Evolutionary conservation across 2,329 filamentous ascomycete species (phyloP), one percentile per base, ranked within the genome.

Genomic region (Ramularia endophylla): DNA sequence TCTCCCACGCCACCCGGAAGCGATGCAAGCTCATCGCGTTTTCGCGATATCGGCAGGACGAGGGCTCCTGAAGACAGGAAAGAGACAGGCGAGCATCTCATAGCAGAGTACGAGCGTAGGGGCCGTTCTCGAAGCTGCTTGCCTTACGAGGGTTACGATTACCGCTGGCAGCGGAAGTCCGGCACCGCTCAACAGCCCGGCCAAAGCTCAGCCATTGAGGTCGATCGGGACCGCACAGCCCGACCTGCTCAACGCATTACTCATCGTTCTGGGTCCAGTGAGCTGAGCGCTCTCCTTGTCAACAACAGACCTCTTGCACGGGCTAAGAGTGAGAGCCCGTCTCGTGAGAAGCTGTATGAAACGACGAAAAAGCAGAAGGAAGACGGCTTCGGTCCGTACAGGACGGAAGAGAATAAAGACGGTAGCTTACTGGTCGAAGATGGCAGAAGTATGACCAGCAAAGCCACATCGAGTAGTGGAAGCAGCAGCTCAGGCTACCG

Each of bases 1-100:
- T 60, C 58, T 29, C 56, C 58, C 8, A 60, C 58, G 15, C 58
- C 58, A 22, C 58, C 56, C 11, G 43, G 44, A 22, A 58, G 56
- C 43, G 53, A 61, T 30, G 57, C 56, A 27, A 57, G 51, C 43
- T 58, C 55, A 16, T 41, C 47, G 5, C 43, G 53, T 17, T 55
- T 56, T 29, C 53, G 51, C 8, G 44, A 41, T 27, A 46, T 50
- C 17, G 48, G 47, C 31, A 34, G 22, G 25, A 39, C 18, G 38
- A 28, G 27, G 43, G 22, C 9, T 17, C 19, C 9, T 15, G 44
- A 13, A 20, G 46, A 27, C 34, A 32, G 19, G 18, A 37, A 20
- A 9, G 48, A 52, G 47, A 48, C 42, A 32, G 44, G 40, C 8
- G 45, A 48, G 27, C 49, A 50, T 15, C 27, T 49, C 13, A 45